Conservation (phyloP, 2,329 filamentous ascomycete genomes). For the Daldinia sp. region DNA sequence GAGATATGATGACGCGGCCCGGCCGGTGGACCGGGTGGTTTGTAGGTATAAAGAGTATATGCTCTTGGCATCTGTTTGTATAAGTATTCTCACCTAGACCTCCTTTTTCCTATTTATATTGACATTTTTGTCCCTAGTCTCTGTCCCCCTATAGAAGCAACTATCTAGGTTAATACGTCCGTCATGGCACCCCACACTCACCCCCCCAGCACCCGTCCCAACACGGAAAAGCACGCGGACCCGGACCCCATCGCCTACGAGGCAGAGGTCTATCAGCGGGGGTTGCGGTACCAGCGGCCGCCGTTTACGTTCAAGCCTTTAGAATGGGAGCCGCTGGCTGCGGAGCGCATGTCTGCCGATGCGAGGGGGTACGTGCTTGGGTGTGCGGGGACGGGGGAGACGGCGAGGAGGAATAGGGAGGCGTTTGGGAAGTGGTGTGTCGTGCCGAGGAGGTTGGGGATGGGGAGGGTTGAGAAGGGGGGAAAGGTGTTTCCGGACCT, state of each 20-base stretch:
- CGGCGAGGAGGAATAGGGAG: slow-evolving; percentile 39
- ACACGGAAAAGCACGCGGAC: slow-evolving; percentile 12
- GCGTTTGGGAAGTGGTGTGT: slow-evolving; percentile 40
- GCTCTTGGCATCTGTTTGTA: too few relatives aligned
- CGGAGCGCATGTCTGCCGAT: slow-evolving; percentile 41
- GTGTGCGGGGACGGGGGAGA: slow-evolving; percentile 40
- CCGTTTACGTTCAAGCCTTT: slow-evolving; percentile 15
- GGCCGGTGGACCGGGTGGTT: too few relatives aligned
- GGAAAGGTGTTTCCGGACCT: neutral
- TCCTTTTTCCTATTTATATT: too few relatives aligned
- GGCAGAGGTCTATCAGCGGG: slow-evolving; percentile 35
- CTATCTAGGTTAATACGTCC: neutral
- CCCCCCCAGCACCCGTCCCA: slow-evolving; percentile 13
- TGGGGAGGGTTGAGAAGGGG: neutral
- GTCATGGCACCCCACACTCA: neutral
- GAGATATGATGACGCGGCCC: neutral
- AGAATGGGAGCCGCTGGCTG: slow-evolving; percentile 41
- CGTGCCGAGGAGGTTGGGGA: slow-evolving; percentile 17
- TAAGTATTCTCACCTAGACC: too few relatives aligned
- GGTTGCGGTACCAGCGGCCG: slow-evolving; percentile 39
- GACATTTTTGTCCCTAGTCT: neutral
- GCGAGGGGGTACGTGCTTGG: slow-evolving; percentile 40
- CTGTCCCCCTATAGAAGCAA: neutral
- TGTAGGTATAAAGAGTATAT: too few relatives aligned
- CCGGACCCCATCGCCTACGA: slow-evolving; percentile 37